Percentiles rank a stretch among this genome's conserved stretches.
phyloP scores from a whole-genome alignment of 305 asterid species.

The Nicotiana rustica region DNA sequence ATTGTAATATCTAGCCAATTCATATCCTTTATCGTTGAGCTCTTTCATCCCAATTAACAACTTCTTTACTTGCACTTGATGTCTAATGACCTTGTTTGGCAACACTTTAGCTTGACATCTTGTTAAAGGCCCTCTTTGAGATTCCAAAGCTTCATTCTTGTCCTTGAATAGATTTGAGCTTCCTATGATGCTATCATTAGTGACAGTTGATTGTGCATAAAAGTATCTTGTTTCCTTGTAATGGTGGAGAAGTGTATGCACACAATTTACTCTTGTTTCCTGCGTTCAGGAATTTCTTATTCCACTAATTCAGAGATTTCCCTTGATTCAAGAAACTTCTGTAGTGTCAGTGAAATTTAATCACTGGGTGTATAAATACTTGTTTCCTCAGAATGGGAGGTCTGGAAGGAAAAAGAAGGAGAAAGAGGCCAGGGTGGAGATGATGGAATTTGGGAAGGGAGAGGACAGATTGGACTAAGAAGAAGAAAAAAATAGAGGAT shows the following conservation, averaged over 20 bases:
- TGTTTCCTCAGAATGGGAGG: slow-evolving; percentile 29
- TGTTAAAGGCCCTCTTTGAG: too few relatives aligned
- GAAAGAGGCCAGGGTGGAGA: not conserved
- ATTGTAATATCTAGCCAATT: too few relatives aligned
- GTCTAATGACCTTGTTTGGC: too few relatives aligned
- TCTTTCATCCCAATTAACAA: too few relatives aligned
- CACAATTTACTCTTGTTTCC: not conserved
- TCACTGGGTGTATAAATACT: not conserved
- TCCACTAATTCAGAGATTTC: not conserved
- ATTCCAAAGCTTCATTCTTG: too few relatives aligned
- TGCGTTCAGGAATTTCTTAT: slow-evolving; percentile 12
- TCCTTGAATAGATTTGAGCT: too few relatives aligned
- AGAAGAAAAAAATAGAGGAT: not conserved
- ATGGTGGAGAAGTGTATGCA: not conserved
- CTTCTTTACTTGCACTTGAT: too few relatives aligned
- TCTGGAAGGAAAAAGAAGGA: not conserved
- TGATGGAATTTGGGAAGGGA: not conserved
- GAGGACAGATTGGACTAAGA: slow-evolving; percentile 4
- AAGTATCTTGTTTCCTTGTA: slow-evolving; percentile 9
- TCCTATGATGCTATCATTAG: not conserved
- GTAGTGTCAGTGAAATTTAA: slow-evolving; percentile 7
- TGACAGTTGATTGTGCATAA: slow-evolving; percentile 9
- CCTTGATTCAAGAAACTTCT: slow-evolving; percentile 29
- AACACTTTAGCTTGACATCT: too few relatives aligned
- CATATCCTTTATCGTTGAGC: too few relatives aligned